Evolutionary conservation across 2,329 filamentous ascomycete species (phyloP), one percentile per base, ranked within the genome.

Genomic region (Trichophyton rubrum): DNA sequence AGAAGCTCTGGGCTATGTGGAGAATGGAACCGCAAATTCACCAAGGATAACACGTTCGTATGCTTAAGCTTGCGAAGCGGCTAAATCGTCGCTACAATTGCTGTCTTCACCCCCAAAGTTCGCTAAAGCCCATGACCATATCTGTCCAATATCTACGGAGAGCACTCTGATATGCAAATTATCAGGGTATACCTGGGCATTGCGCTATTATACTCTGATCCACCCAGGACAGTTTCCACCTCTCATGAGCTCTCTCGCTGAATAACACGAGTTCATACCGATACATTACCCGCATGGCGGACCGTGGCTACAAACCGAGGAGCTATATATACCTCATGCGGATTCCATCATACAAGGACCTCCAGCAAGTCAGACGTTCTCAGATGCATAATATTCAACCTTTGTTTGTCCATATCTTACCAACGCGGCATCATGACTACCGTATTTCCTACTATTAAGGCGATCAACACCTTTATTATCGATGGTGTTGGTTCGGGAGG

Each of bases 401-500:
- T 4, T 24, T 7, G 6, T 24, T 24, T n/a, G 3, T 17, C n/a
- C n/a, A 47, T 4, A 33, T 24, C 17, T n/a, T 9, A 47, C 20
- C 17, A 20, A 20, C 9, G 9, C 22, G n/a, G 15, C 47, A 56
- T 30, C 24, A 62, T 62, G 61, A 53, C 61, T 20, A 8, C 27
- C 24, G 47, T 58, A 47, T 78, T 78, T 61, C 76, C 76, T 62
- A 70, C 68, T 62, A 78, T 78, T 62, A 77, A 76, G 64, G 69
- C 72, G 61, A 69, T 78, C 58, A 74, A 75, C 59, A 77, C 76
- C 20, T 78, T 76, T 67, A 65, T 78, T 59, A 74, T 77, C 51
- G 72, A 76, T 59, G 76, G 76, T 40, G 75, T 78, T 3, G 76
- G 76, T 49, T 77, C 75, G 22, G 76, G 76, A 47, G 76, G 76